Evolutionary conservation across 345 rosid species (phyloP).

Genomic region (Brassica carinata): DNA sequence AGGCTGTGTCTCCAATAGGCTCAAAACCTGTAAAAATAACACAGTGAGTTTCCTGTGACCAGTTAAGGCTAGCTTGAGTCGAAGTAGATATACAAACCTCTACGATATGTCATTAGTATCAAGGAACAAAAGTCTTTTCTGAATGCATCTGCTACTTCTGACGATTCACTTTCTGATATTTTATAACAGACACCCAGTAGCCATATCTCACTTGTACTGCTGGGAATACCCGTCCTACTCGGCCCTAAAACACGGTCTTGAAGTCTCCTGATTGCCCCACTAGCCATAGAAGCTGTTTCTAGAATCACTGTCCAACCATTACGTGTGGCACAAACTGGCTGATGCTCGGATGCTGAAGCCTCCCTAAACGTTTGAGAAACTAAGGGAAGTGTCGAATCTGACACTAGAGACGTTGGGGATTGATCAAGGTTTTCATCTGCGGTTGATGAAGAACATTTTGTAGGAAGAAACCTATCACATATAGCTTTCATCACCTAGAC

Average conservation of each 20-base stretch:
- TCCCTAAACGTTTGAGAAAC: constrained; percentile 53
- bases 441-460: constrained; percentile 50
- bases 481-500: constrained; percentile 71
- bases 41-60: constrained; percentile 22
- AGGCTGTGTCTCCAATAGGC: constrained; percentile 64
- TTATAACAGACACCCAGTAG: constrained; percentile 75
- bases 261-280: constrained; percentile 86
- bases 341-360: constrained; percentile 47
- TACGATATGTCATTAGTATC: constrained; percentile 76
- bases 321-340: constrained; percentile 42
- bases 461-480: constrained; percentile 55
- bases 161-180: constrained; percentile 52
- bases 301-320: constrained; percentile 77
- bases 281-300: constrained; percentile 62
- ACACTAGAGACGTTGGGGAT: constrained; percentile 51
- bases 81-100: constrained; percentile 55
- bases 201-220: constrained; percentile 78
- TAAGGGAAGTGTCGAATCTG: constrained; percentile 57
- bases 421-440: constrained; percentile 42
- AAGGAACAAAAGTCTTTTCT: constrained; percentile 71
- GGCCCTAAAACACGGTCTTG: constrained; percentile 86
- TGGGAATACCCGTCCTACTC: constrained; percentile 64
- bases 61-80: constrained; percentile 13
- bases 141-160: constrained; percentile 56
- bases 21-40: constrained; percentile 64